phyloP scores from a whole-genome alignment of 1,139 yeast species.

The Wickerhamomyces sp. region DNA sequence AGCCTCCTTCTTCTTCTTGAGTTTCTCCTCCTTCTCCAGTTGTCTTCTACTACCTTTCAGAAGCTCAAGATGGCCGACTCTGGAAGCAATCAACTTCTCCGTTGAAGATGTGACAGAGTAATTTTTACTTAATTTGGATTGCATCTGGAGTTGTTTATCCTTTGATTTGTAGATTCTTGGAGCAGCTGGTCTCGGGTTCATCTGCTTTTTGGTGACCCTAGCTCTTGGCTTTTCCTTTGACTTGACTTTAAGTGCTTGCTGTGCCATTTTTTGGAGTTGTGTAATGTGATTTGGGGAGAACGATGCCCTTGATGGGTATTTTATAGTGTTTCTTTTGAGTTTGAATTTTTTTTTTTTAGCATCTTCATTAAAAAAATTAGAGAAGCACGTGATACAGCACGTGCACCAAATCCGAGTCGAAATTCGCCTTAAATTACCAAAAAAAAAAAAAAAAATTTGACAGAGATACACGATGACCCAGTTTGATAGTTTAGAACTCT shows the following conservation, averaged over 20 bases:
- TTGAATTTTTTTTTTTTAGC: no score
- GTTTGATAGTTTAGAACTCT: no score
- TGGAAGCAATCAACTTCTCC: conserved; percentile 78
- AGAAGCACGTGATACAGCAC: no score
- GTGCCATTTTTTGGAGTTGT: no score
- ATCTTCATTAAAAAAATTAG: no score
- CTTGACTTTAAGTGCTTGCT: conserved; percentile 34
- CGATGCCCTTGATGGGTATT: no score
- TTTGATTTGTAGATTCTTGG: conserved; percentile 71
- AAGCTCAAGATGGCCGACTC: conserved; percentile 94
- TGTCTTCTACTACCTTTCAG: conserved; percentile 90
- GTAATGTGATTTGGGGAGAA: no score
- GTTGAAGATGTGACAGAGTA: conserved; percentile 63
- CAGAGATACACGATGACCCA: no score
- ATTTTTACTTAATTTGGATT: conserved; percentile 61
- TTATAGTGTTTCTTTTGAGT: no score
- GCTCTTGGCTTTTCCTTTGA: conserved; percentile 31
- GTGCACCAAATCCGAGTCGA: no score
- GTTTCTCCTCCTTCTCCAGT: conserved; percentile 49
- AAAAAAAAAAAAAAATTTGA: no score
- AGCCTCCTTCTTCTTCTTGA: conserved; percentile 26
- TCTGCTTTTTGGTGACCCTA: conserved; percentile 35
- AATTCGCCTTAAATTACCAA: no score
- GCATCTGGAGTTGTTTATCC: conserved; percentile 44
- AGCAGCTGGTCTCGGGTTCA: conserved; percentile 68